phyloP scores from a whole-genome alignment of 169 alveolate genomes.

The Theileria sp. region DNA sequence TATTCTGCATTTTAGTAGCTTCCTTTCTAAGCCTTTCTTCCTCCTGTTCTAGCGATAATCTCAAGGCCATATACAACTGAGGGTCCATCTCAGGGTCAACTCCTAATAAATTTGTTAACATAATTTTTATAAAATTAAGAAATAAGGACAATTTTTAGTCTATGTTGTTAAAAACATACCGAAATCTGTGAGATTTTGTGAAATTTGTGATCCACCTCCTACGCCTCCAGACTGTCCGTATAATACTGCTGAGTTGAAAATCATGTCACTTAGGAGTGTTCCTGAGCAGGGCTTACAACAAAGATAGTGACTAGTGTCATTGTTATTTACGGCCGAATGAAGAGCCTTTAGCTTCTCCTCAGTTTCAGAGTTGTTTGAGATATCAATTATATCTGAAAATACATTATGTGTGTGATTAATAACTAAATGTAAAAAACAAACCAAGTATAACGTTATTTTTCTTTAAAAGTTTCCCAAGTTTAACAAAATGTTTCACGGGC shows the following conservation, averaged over 20 bases:
- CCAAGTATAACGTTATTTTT: conserved; percentile 89
- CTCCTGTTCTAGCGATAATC: conserved; percentile 68
- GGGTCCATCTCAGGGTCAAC: conserved; percentile 70
- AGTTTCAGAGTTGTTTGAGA: conserved; percentile 44
- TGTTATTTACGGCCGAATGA: conserved; percentile 48
- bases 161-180: conserved; percentile 16
- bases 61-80: conserved; percentile 66
- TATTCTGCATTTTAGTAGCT: conserved; percentile 9
- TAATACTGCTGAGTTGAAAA: conserved; percentile 39
- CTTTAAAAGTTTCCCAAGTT: conserved; percentile 89
- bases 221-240: conserved; percentile 24
- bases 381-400: conserved; percentile 43
- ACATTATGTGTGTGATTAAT: neutral
- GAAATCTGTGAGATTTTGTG: conserved; percentile 53
- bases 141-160: neutral
- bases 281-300: conserved; percentile 51
- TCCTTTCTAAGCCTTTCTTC: conserved; percentile 60
- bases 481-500: conserved; percentile 76
- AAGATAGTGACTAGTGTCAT: conserved; percentile 60
- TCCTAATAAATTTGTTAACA: conserved; percentile 4
- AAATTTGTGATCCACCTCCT: neutral
- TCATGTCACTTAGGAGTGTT: conserved; percentile 52
- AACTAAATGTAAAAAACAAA: neutral
- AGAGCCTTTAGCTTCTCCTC: conserved; percentile 58
- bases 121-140: neutral